Evolutionary conservation across 495 filamentous ascomycete species (phyloP).

Genomic region (Lineolata rhizophorae): DNA sequence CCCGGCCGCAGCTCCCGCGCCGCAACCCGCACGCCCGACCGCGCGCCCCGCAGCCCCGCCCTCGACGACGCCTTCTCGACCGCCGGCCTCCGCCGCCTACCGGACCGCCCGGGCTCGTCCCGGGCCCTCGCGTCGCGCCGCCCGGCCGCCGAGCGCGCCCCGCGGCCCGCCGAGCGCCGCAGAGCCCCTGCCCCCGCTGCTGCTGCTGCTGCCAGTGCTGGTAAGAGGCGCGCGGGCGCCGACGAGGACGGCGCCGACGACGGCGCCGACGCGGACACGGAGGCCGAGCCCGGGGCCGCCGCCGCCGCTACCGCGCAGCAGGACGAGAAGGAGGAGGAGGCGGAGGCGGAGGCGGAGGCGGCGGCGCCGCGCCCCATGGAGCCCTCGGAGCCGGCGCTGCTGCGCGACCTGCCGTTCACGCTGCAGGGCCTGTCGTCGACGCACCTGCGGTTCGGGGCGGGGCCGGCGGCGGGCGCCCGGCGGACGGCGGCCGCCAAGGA

Average conservation of each 20-base stretch:
- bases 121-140: conserved; percentile 5
- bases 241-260: too few relatives aligned
- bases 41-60: conserved; percentile 7
- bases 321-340: conserved; percentile 38
- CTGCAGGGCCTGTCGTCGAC: conserved; percentile 81
- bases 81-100: conserved; percentile 26
- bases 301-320: too few relatives aligned
- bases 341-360: conserved; percentile 8
- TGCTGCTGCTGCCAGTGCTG: too few relatives aligned
- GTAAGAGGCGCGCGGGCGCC: too few relatives aligned
- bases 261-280: conserved; percentile 48
- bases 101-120: conserved; percentile 11
- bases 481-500: too few relatives aligned
- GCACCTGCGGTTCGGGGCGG: conserved; percentile 63
- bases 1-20: neutral
- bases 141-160: conserved; percentile 10
- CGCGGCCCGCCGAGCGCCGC: conserved; percentile 6
- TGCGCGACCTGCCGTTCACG: conserved; percentile 84
- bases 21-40: neutral
- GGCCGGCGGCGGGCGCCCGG: too few relatives aligned
- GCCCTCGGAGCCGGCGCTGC: conserved; percentile 42
- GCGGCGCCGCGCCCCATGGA: conserved; percentile 2
- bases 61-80: conserved; percentile 33
- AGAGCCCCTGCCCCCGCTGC: conserved; percentile 1
- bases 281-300: too few relatives aligned